Conservation (phyloP, 2,329 filamentous ascomycete species). For the Hirsutella minnesotensis region DNA sequence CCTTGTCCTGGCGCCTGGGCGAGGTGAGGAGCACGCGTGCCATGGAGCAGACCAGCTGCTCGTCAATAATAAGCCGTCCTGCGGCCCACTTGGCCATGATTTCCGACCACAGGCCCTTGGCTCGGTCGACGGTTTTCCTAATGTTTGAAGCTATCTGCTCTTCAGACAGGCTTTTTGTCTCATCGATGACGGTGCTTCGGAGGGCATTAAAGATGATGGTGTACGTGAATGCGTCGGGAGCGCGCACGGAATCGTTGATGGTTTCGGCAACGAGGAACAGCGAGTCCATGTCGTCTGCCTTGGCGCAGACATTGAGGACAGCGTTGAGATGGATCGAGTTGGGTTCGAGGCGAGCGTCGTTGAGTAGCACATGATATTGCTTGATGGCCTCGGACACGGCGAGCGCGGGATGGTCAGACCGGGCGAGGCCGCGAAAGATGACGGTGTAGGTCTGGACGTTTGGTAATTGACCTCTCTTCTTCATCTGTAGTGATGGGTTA, state of each 20-base stretch:
- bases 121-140: constrained; percentile 47
- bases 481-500: constrained; percentile 53
- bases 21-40: constrained; percentile 62
- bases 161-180: constrained; percentile 12
- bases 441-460: constrained; percentile 76
- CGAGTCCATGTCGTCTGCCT: constrained; percentile 63
- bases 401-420: constrained; percentile 42
- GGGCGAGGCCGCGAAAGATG: constrained; percentile 63
- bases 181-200: constrained; percentile 23
- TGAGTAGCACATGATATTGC: constrained; percentile 66
- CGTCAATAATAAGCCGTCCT: constrained; percentile 62
- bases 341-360: constrained; percentile 51
- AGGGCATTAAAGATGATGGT: constrained; percentile 75
- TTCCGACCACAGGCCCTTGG: constrained; percentile 69
- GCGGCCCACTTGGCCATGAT: constrained; percentile 63
- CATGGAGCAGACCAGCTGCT: constrained; percentile 71
- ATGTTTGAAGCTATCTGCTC: constrained; percentile 21
- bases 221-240: constrained; percentile 62
- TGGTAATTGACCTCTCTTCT: constrained; percentile 74
- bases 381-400: constrained; percentile 58
- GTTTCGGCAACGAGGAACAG: constrained; percentile 68
- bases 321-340: constrained; percentile 81
- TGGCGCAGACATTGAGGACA: constrained; percentile 69
- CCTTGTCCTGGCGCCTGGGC: constrained; percentile 44
- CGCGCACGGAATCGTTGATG: constrained; percentile 50